Evolutionary conservation across 176 grass and related monocot species (phyloP).

Genomic region (Neostapfia colusana): DNA sequence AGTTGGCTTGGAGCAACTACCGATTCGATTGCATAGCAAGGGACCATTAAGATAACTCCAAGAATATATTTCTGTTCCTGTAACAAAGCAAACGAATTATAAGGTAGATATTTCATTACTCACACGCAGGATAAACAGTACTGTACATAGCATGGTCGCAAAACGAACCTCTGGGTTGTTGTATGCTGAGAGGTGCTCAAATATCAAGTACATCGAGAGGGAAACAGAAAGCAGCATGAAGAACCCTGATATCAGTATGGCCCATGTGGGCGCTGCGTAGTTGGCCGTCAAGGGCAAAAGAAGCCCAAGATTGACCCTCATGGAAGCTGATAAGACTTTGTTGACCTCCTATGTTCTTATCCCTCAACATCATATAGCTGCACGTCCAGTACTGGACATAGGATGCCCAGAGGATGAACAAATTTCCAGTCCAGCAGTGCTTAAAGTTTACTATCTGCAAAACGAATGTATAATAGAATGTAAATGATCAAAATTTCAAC

Average conservation of each 20-base stretch:
- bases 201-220: constrained; percentile 63
- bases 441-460: constrained; percentile 28
- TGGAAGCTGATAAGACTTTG: constrained; percentile 21
- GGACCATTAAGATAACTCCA: constrained; percentile 88
- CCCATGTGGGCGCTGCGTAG: constrained; percentile 62
- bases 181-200: constrained; percentile 74
- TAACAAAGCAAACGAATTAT: constrained; percentile 29
- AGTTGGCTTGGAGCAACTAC: constrained; percentile 44
- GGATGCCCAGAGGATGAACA: constrained; percentile 9
- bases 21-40: constrained; percentile 80
- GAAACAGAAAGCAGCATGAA: constrained; percentile 59
- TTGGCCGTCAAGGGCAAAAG: constrained; percentile 30
- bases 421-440: neutral
- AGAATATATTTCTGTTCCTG: constrained; percentile 93
- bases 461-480: neutral
- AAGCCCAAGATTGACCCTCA: constrained; percentile 50
- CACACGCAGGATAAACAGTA: neutral
- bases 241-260: constrained; percentile 55
- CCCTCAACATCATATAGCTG: constrained; percentile 45
- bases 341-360: constrained; percentile 23
- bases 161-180: constrained; percentile 80
- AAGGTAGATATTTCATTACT: constrained; percentile 11
- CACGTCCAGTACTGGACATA: neutral
- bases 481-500: neutral
- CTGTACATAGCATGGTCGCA: neutral